These are phyloP conservation scores for Vigna angularis DNA, from an alignment of 306 rosid species.

Conservation along the genomic window DNA sequence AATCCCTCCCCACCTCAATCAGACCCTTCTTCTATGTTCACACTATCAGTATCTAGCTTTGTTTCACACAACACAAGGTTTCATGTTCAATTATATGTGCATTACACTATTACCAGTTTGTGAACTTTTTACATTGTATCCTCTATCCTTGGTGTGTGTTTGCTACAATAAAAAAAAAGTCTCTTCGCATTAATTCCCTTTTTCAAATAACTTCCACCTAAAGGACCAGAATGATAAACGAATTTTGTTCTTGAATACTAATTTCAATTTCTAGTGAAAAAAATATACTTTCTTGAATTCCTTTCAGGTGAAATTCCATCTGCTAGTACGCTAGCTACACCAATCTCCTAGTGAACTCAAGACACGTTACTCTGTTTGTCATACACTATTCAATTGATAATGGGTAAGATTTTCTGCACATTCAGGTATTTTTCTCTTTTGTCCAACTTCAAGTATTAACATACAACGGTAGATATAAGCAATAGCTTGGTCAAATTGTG, in stretches of 20 bases:
- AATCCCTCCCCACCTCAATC: background rate
- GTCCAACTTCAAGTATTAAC: background rate
- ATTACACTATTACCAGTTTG: background rate
- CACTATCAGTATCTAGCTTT: background rate
- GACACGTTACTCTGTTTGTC: background rate
- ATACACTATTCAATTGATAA: background rate
- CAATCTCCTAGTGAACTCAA: background rate
- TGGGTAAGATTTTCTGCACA: background rate
- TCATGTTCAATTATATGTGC: background rate
- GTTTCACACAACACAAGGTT: background rate
- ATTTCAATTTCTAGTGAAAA: background rate
- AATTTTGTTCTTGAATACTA: background rate
- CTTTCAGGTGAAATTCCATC: background rate
- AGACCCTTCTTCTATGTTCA: background rate
- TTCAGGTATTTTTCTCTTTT: background rate
- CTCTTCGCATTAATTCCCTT: background rate
- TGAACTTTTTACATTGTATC: background rate
- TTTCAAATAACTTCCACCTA: background rate
- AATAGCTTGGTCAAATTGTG: background rate
- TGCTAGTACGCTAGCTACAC: background rate
- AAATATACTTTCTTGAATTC: background rate
- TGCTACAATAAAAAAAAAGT: background rate
- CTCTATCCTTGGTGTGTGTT: background rate
- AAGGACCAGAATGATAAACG: background rate
- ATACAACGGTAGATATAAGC: background rate